Percentiles rank a stretch among this genome's conserved stretches.
These are phyloP conservation scores for Botrytis hyacinthi DNA, from an alignment of 2,329 filamentous ascomycete genomes.

Conservation along the genomic window DNA sequence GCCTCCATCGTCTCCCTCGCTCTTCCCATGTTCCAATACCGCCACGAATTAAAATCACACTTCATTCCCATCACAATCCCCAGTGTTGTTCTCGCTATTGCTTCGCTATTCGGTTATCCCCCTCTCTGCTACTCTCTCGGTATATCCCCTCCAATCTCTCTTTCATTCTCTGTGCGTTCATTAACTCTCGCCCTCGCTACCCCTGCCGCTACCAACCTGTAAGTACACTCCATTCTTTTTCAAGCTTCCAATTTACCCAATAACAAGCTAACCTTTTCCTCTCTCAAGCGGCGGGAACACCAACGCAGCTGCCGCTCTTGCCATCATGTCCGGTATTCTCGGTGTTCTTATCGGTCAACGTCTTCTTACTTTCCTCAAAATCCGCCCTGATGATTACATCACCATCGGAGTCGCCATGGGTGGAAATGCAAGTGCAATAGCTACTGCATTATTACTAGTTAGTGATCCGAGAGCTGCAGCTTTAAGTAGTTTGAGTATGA, in stretches of 20 bases:
- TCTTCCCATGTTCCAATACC: conserved; percentile 60
- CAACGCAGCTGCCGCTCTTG: conserved; percentile 55
- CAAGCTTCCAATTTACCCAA: neutral
- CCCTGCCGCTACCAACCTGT: conserved; percentile 54
- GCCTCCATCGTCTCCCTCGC: conserved; percentile 58
- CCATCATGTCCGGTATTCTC: conserved; percentile 58
- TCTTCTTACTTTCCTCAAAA: conserved; percentile 49
- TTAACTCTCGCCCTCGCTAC: conserved; percentile 59
- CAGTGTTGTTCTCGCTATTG: conserved; percentile 51
- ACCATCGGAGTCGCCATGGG: conserved; percentile 61
- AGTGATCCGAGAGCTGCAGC: conserved; percentile 59
- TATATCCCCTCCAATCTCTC: conserved; percentile 51
- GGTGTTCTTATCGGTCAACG: conserved; percentile 55
- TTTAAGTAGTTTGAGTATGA: conserved; percentile 59
- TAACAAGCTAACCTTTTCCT: neutral
- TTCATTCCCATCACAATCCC: conserved; percentile 55
- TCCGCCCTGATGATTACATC: conserved; percentile 61
- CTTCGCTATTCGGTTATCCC: conserved; percentile 58
- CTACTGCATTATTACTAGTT: conserved; percentile 54
- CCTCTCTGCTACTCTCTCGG: conserved; percentile 52
- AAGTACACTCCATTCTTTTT: conserved; percentile 44
- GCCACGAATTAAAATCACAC: conserved; percentile 52
- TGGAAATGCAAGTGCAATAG: conserved; percentile 59
- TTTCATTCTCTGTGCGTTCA: conserved; percentile 56
- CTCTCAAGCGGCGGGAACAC: neutral